phyloP scores from a whole-genome alignment of 495 filamentous ascomycete species.

The Hyphodiscus hymeniophilus region DNA sequence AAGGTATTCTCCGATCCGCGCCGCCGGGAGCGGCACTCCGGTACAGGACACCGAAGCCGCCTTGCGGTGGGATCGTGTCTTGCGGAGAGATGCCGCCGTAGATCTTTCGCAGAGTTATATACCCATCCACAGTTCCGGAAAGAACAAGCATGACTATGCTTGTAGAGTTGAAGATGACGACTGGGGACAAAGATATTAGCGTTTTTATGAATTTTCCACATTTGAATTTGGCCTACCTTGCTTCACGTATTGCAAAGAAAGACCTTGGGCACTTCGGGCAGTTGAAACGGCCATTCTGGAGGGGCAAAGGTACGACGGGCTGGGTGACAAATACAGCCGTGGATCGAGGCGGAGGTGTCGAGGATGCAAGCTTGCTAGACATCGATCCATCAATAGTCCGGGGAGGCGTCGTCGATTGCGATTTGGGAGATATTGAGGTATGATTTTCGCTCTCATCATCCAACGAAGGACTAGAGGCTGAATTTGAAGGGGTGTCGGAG shows the following conservation, averaged over 20 bases:
- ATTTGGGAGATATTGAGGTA: not conserved
- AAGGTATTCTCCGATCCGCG: not conserved
- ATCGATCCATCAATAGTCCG: not conserved
- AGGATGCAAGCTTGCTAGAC: not conserved
- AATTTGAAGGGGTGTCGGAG: not conserved
- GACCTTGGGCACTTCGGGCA: constrained; percentile 7
- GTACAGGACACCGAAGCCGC: not conserved
- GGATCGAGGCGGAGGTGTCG: not conserved
- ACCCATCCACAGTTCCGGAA: not conserved
- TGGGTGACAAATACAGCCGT: not conserved
- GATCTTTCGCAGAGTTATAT: not conserved
- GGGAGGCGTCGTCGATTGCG: not conserved
- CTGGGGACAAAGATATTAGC: not conserved
- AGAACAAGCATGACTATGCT: not conserved
- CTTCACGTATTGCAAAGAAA: not conserved
- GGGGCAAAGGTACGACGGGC: not conserved
- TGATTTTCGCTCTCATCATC: constrained; percentile 1
- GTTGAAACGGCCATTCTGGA: not conserved
- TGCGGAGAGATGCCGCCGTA: not conserved
- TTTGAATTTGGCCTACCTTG: constrained; percentile 1
- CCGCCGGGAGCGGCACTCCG: not conserved
- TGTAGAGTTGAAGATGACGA: not conserved
- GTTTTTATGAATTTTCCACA: no score
- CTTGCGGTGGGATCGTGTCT: not conserved
- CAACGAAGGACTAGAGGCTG: constrained; percentile 1